A percentile compares a stretch with the other conserved stretches of the same genome.
Evolutionary conservation across 2,329 filamentous ascomycete genomes (phyloP).

Genomic region (Cryphonectria radicalis): DNA sequence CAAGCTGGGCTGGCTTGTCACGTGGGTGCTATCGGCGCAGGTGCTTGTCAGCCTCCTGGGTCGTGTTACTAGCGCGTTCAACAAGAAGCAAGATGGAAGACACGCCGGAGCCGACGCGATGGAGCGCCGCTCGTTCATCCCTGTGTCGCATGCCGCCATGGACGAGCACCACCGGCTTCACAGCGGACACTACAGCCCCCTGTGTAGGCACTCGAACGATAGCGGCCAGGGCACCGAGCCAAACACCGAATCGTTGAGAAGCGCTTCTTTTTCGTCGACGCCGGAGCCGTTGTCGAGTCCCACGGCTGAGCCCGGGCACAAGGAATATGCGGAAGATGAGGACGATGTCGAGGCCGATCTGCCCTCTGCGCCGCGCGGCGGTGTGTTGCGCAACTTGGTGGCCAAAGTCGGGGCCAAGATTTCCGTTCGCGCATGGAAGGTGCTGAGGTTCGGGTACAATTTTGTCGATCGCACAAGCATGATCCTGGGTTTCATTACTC

Average conservation of each 20-base stretch:
- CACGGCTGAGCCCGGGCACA: conserved; percentile 39
- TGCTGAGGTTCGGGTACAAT: conserved; percentile 65
- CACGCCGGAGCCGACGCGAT: conserved; percentile 34
- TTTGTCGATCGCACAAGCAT: conserved; percentile 77
- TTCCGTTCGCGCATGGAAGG: conserved; percentile 59
- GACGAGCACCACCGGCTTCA: conserved; percentile 54
- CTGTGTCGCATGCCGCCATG: conserved; percentile 61
- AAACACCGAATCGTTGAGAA: conserved; percentile 68
- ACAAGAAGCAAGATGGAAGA: conserved; percentile 8
- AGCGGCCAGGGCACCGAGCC: conserved; percentile 77
- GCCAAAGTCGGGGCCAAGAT: conserved; percentile 59
- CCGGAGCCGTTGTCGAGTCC: conserved; percentile 51
- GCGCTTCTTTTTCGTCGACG: conserved; percentile 65
- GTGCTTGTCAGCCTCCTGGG: conserved; percentile 69
- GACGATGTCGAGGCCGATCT: conserved; percentile 49
- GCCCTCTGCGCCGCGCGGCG: conserved; percentile 47
- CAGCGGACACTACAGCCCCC: conserved; percentile 38
- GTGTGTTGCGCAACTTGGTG: conserved; percentile 56
- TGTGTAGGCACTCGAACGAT: conserved; percentile 68
- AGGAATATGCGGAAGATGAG: conserved; percentile 55
- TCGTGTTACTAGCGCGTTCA: conserved; percentile 56
- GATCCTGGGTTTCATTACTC: conserved; percentile 73
- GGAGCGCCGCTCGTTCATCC: conserved; percentile 65
- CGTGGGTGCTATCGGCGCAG: conserved; percentile 73
- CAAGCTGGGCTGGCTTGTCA: conserved; percentile 84